phyloP scores from a whole-genome alignment of 371 early-diverging fungal genomes.

The Parasitella parasitica region DNA sequence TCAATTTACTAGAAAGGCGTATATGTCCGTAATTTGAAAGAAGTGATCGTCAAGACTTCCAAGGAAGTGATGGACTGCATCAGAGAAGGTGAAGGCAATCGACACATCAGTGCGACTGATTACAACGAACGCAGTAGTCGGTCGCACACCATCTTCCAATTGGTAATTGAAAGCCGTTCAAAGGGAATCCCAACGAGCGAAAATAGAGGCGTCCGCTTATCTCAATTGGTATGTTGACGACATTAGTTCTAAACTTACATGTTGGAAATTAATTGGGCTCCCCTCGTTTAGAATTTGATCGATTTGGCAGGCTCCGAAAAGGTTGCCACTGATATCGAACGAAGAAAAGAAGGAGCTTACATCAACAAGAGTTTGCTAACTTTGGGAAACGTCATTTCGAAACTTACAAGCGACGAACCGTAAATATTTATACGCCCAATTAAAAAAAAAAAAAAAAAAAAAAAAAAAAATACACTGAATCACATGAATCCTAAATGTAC shows the following conservation, averaged over 20 bases:
- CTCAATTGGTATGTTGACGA: constrained; percentile 50
- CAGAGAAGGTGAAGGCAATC: constrained; percentile 74
- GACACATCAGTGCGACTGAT: constrained; percentile 82
- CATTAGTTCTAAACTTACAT: background rate
- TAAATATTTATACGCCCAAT: constrained; percentile 10
- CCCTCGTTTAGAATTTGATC: constrained; percentile 70
- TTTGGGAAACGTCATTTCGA: constrained; percentile 85
- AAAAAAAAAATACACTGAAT: background rate
- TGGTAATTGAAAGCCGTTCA: constrained; percentile 49
- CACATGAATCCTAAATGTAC: background rate
- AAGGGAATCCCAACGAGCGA: constrained; percentile 2
- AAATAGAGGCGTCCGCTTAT: constrained; percentile 56
- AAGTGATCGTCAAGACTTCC: constrained; percentile 84
- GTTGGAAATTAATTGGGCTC: background rate
- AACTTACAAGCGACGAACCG: constrained; percentile 65
- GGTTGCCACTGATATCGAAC: constrained; percentile 64
- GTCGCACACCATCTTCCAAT: constrained; percentile 88
- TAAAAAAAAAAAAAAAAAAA: no score
- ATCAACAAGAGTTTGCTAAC: constrained; percentile 91
- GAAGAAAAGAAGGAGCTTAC: constrained; percentile 86
- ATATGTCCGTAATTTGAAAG: constrained; percentile 82
- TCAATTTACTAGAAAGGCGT: constrained; percentile 66
- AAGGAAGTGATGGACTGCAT: constrained; percentile 80
- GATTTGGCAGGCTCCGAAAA: constrained; percentile 97
- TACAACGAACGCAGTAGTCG: constrained; percentile 86